Evolutionary conservation across 2,329 filamentous ascomycete species (phyloP).

Genomic region (Colletotrichum trifolii): DNA sequence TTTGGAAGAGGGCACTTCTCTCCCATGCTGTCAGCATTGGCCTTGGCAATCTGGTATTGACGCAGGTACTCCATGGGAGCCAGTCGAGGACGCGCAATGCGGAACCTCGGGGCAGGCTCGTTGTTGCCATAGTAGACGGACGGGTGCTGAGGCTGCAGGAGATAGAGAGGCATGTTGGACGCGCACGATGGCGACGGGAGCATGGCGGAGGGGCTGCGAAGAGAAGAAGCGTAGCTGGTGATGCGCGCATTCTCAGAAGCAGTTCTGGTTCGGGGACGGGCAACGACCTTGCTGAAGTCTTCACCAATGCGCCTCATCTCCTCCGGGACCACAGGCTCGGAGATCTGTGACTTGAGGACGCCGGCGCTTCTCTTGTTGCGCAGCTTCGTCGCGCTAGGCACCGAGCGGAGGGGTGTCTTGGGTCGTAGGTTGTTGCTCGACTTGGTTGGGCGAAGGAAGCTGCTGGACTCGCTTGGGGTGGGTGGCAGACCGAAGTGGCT

Average conservation of each 20-base stretch:
- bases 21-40: constrained; percentile 41
- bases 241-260: constrained; percentile 7
- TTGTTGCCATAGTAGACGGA: constrained; percentile 27
- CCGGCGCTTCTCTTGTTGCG: constrained; percentile 31
- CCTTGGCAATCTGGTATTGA: constrained; percentile 48
- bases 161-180: constrained; percentile 26
- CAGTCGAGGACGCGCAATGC: constrained; percentile 40
- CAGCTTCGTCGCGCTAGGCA: constrained; percentile 30
- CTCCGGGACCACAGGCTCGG: constrained; percentile 26
- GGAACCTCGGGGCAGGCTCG: constrained; percentile 26
- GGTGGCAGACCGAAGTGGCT: constrained; percentile 31
- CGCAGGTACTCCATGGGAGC: constrained; percentile 55
- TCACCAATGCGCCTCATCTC: constrained; percentile 25
- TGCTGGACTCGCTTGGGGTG: constrained; percentile 8
- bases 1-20: constrained; percentile 44
- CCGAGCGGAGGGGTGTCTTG: constrained; percentile 3
- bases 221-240: neutral
- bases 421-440: constrained; percentile 29
- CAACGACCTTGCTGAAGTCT: constrained; percentile 13
- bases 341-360: constrained; percentile 32
- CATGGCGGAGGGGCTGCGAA: constrained; percentile 28
- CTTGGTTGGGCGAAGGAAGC: constrained; percentile 26
- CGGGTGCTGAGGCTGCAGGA: constrained; percentile 31
- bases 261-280: constrained; percentile 8
- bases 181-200: constrained; percentile 12